Evolutionary conservation across 106 monocot species (phyloP), one percentile per base, ranked within the genome.

Genomic region (Platanthera guangdongensis): DNA sequence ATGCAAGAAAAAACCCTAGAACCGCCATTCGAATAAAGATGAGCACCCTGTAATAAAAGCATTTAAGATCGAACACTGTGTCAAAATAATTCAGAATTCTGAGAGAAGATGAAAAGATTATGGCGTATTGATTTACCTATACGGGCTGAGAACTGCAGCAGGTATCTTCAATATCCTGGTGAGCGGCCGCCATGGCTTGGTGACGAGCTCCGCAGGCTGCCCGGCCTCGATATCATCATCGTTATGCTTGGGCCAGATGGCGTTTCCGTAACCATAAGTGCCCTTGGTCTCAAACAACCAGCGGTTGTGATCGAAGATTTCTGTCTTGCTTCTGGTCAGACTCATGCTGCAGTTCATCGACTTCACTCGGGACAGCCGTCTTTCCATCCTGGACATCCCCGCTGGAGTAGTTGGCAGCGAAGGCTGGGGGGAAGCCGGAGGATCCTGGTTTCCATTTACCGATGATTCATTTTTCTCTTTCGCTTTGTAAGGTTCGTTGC

Each of bases 171-270:
- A 77, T 52, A 87, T 92, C 47, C 95, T 87, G 13, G 95, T 95
- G 5, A 95, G 87, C 3, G 95, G 95, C 74, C 89, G 80, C 95
- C 92, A 95, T n/a, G 95, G 89, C 69, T 92, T 95, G 65, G 46
- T 74, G 30, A 84, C 70, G 4, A 92, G 80, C 75, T 92, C 89
- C 45, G 79, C 77, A 10, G 85, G 85, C 46, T 88, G 84, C 5
- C 83, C 86, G 7, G 49, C 72, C 9, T 70, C 78, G 2, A 48
- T 54, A 52, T 74, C 82, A 9, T 76, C 85, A 15, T 74, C 79
- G 10, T 76, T 84, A 64, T 87, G 81, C 10, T 77, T 80, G 2
- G 88, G 84, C 88, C 92, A 92, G 68, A 92, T 84, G 2, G 92
- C 92, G 76, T 87, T 92, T 15, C 92, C 92, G 51, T 89, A 92